Evolutionary conservation across 1,284 basidiomycete species (phyloP), one percentile per base, ranked within the genome.

Genomic region (Gomphus bonarii): DNA sequence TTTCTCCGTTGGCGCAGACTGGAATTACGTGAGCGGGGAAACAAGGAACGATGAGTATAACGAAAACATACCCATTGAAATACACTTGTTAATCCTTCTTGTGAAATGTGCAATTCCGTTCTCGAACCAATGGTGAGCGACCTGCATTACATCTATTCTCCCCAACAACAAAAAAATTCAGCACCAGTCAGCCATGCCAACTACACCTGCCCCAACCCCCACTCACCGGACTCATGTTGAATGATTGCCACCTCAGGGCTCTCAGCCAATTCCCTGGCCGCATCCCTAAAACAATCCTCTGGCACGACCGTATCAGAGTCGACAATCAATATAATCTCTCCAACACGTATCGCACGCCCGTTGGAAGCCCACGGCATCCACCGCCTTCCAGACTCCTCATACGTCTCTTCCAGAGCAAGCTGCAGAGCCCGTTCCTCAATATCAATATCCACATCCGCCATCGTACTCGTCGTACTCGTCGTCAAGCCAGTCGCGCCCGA

Each of bases 281-380:
- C 89, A 69, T 92, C 90, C 55, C 87, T 77, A 65, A 93, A 81
- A 66, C 88, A 93, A 67, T 92, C 91, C 71, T 85, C 84, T 2
- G 89, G 90, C 0, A 93, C 88, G 58, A 91, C 71, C n/a, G 90
- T 93, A 69, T 91, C 89, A 3, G 86, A 84, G 65, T 91, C 88
- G 62, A 89, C 77, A 62, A 89, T 79, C 60, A 86, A 69, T 62
- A 89, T 79, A 61, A 87, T 68, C 50, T 85, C 77, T 20, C 85
- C 85, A 30, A 85, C 67, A 20, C 82, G 75, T 22, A 83, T 64
- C 2, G 78, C 75, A 46, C 76, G 75, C 16, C 75, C 79, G 62
- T 85, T 84, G 58, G 72, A 71, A 9, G 82, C 85, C 84, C 83
- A 86, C 0, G 85, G 82, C 58, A 73, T 75, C 71, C 75, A 83